phyloP scores from a whole-genome alignment of 1,284 basidiomycete genomes.

The Cryptococcus sp. region DNA sequence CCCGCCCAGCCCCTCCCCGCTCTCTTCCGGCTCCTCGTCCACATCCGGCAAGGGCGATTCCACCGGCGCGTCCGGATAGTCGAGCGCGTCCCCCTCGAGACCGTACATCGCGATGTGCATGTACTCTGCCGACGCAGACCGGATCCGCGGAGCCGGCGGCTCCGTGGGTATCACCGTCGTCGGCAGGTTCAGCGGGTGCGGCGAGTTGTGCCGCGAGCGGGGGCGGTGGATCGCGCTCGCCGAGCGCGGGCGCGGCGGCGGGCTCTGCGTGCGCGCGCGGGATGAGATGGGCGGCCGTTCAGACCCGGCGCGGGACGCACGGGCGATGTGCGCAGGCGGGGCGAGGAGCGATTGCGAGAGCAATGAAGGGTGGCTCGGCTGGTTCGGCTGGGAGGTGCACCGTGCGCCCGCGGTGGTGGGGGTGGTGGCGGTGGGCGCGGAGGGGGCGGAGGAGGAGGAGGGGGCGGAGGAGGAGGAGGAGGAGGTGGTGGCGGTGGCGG shows the following conservation, averaged over 20 bases:
- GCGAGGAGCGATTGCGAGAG: conserved; percentile 9
- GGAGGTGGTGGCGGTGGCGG: too few species aligned
- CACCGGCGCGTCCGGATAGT: conserved; percentile 5
- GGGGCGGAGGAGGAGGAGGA: too few species aligned
- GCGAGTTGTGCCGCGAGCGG: conserved; percentile 7
- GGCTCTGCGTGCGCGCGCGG: conserved; percentile 3
- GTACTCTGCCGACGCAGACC: conserved; percentile 30
- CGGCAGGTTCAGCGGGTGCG: conserved; percentile 5
- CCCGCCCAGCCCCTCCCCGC: not conserved
- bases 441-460: too few species aligned
- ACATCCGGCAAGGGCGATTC: not conserved
- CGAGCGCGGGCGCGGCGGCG: conserved; percentile 9
- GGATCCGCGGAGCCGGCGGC: not conserved
- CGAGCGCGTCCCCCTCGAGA: conserved; percentile 5
- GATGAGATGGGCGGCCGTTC: conserved; percentile 9
- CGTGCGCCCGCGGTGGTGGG: not conserved
- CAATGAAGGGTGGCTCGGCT: not conserved
- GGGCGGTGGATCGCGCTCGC: conserved; percentile 8
- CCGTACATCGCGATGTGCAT: conserved; percentile 40
- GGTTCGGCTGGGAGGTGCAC: not conserved
- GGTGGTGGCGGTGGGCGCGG: too few species aligned
- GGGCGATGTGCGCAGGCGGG: conserved; percentile 11
- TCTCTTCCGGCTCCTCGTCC: not conserved
- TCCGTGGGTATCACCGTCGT: not conserved
- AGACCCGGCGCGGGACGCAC: conserved; percentile 9